Base-by-base conservation (phyloP, 1,284 basidiomycete species). In the Earliella scabrosa region DNA sequence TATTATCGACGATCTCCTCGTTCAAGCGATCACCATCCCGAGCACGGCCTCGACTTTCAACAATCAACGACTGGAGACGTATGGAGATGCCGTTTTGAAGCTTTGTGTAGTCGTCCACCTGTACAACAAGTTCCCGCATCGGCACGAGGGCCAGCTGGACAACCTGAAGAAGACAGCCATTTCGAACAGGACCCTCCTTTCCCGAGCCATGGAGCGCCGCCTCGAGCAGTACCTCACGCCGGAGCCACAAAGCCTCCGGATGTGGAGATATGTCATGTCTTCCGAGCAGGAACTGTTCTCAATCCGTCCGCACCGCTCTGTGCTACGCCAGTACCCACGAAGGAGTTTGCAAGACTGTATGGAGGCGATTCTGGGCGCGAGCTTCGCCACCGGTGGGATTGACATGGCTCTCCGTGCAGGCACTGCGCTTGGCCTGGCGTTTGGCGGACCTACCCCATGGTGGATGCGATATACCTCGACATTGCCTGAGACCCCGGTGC, bases 1-100 rank as follows among this genome's bases (percentile, higher is more conserved):
- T 0, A 82, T 92, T 44, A 59, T 68, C 0, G 77, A 82, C 36
- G 75, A 83, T 47, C 74, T 85, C 6, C 76, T 93, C 45, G 75
- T 87, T 2, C 85, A 93, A 67, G 90, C 90, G 2, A 77, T 90
- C 27, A 92, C 90, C 0, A 75, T 92, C 11, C 92, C 92, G 1
- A 79, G 78, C 40, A 79, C 85, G 13, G 68, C 68, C 31, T 79
- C 82, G 6, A 79, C 81, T 7, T 91, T 83, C 73, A 91, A 82
- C 69, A 95, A 94, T 60, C 90, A 95, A 68, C 83, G 90, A 2
- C 70, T 95, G 48, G 93, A 95, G 70, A 93, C 92, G 0, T 75
- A 94, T 16, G 92, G 93, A 8, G 93, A 95, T 67, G 83, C 88
- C 0, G 88, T 93, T 0, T 78, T 95, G 39, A 88, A 94, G 68